Conservation (phyloP, 2,329 filamentous ascomycete genomes). For the Fusarium sp. region DNA sequence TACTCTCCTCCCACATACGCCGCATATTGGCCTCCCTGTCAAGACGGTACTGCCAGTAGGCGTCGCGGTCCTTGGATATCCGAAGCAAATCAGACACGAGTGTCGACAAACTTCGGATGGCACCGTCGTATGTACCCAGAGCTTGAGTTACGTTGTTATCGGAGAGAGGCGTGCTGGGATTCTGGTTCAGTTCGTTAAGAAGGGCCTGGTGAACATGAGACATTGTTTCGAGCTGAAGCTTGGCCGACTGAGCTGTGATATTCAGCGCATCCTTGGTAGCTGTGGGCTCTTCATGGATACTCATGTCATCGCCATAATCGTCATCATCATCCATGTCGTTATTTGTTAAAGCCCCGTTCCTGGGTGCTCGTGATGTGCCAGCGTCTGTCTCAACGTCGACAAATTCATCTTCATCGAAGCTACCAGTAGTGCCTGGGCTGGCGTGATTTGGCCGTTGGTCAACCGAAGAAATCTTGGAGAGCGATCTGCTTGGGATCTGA, state of each 20-base stretch:
- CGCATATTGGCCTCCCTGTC: constrained; percentile 92
- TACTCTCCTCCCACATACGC: constrained; percentile 98
- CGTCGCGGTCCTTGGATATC: constrained; percentile 93
- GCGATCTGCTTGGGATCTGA: constrained; percentile 55
- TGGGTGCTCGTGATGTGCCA: constrained; percentile 54
- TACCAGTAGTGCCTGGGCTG: constrained; percentile 61
- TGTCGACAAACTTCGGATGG: constrained; percentile 86
- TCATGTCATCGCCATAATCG: constrained; percentile 80
- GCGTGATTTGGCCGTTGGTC: constrained; percentile 54
- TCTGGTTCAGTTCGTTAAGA: constrained; percentile 73
- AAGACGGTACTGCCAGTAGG: constrained; percentile 95
- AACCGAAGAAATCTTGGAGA: constrained; percentile 45
- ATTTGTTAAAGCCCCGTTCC: constrained; percentile 53
- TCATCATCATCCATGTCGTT: constrained; percentile 75
- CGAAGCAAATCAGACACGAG: constrained; percentile 88
- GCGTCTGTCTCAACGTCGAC: constrained; percentile 62
- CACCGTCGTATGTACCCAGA: constrained; percentile 86
- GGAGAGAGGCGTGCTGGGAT: constrained; percentile 78
- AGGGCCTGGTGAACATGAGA: constrained; percentile 87
- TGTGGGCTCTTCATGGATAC: constrained; percentile 78
- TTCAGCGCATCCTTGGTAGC: constrained; percentile 93
- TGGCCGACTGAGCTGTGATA: constrained; percentile 95
- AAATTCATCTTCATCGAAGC: constrained; percentile 66
- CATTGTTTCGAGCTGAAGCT: constrained; percentile 90
- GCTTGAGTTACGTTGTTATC: constrained; percentile 83